A percentile compares a stretch with the other conserved stretches of the same genome.
Conservation (phyloP, 2,329 filamentous ascomycete species). For the Neofusicoccum kwambonambiense region DNA sequence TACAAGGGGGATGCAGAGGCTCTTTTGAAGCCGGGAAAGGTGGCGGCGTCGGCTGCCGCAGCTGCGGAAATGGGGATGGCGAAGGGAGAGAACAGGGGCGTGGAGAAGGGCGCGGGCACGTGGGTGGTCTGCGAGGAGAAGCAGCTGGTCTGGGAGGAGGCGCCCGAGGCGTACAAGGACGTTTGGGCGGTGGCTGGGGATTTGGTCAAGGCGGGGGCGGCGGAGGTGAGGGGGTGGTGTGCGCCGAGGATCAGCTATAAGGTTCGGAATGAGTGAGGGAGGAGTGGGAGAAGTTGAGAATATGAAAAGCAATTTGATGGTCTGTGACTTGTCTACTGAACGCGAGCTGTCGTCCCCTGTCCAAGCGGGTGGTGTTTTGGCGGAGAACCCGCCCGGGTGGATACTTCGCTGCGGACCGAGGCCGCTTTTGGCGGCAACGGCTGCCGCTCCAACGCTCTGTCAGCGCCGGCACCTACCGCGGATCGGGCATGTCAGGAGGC, state of each 20-base stretch:
- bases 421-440: too few relatives aligned
- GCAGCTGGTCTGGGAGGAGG: slow-evolving; percentile 40
- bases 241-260: slow-evolving; percentile 39
- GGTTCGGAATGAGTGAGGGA: slow-evolving; percentile 32
- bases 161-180: slow-evolving; percentile 40
- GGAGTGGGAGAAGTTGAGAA: too few relatives aligned
- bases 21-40: slow-evolving; percentile 26
- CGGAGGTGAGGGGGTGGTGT: slow-evolving; percentile 33
- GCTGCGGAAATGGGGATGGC: background rate
- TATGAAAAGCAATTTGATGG: too few relatives aligned
- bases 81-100: background rate
- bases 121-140: slow-evolving; percentile 42
- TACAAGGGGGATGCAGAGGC: slow-evolving; percentile 31
- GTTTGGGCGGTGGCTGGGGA: slow-evolving; percentile 38
- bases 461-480: too few relatives aligned
- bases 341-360: too few relatives aligned
- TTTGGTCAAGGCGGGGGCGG: slow-evolving; percentile 33
- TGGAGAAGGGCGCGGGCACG: slow-evolving; percentile 26
- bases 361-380: too few relatives aligned
- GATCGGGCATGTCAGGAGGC: too few relatives aligned
- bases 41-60: background rate
- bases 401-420: too few relatives aligned
- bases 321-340: too few relatives aligned
- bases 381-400: too few relatives aligned
- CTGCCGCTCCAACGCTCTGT: too few relatives aligned